phyloP scores from a whole-genome alignment of 495 filamentous ascomycete genomes.

The Hypoxylon fuscum region DNA sequence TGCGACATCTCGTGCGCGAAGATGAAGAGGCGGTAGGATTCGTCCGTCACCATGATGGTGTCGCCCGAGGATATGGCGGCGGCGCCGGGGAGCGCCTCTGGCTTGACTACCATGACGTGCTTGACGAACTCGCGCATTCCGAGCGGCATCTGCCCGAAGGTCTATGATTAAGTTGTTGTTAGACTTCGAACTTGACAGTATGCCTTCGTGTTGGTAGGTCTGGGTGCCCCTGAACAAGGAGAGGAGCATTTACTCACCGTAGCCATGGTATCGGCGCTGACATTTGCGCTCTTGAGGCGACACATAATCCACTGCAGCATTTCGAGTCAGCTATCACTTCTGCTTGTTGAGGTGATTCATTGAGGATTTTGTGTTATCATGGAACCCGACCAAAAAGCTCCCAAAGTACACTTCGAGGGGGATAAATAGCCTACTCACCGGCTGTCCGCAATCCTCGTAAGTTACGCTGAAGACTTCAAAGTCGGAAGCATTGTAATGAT shows the following conservation, averaged over 20 bases:
- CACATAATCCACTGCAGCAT: constrained; percentile 44
- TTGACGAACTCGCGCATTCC: constrained; percentile 41
- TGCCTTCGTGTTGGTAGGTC: background rate
- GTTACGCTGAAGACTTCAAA: constrained; percentile 44
- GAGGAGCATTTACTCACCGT: constrained; percentile 1
- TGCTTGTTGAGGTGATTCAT: no score
- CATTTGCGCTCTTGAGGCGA: constrained; percentile 38
- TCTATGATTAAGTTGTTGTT: background rate
- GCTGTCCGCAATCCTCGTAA: constrained; percentile 43
- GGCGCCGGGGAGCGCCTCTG: constrained; percentile 2
- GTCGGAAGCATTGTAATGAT: constrained; percentile 19
- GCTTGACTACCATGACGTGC: constrained; percentile 30
- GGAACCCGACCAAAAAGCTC: no score
- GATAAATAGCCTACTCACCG: constrained; percentile 9
- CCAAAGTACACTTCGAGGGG: background rate
- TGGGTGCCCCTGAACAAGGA: background rate
- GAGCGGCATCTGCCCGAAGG: constrained; percentile 47
- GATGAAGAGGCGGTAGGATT: constrained; percentile 10
- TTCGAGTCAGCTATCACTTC: background rate
- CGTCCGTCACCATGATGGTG: constrained; percentile 5
- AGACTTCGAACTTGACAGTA: background rate
- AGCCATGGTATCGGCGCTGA: constrained; percentile 31
- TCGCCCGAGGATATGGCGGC: constrained; percentile 11
- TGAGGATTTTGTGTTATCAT: background rate
- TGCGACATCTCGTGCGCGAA: constrained; percentile 45